phyloP scores from a whole-genome alignment of 2,329 filamentous ascomycete genomes.

The Exophiala spinifera region DNA sequence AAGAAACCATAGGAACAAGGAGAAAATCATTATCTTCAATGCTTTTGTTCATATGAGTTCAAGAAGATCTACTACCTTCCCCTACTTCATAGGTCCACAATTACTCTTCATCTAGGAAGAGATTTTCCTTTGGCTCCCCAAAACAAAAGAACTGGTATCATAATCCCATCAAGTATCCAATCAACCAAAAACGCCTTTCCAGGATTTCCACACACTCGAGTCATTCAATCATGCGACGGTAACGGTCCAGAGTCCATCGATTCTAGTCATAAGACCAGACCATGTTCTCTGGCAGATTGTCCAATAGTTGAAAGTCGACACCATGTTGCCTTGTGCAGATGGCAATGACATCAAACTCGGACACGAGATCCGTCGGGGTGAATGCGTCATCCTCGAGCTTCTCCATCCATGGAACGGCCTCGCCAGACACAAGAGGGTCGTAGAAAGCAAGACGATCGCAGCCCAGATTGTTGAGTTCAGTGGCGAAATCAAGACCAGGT shows the following conservation, averaged over 20 bases:
- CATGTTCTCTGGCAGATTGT: slow-evolving; percentile 5
- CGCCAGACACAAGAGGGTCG: slow-evolving; percentile 13
- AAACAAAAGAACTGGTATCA: too few relatives aligned
- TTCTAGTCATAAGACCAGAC: slow-evolving; percentile 13
- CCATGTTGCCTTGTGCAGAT: slow-evolving; percentile 31
- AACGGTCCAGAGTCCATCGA: background rate
- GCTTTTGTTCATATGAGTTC: too few relatives aligned
- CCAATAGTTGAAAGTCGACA: slow-evolving; percentile 9
- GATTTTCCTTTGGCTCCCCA: too few relatives aligned
- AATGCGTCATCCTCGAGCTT: slow-evolving; percentile 16
- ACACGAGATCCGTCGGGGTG: slow-evolving; percentile 6
- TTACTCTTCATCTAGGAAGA: too few relatives aligned
- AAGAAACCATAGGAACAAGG: too few relatives aligned
- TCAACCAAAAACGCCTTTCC: too few relatives aligned
- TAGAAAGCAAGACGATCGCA: slow-evolving; percentile 16
- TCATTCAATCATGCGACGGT: too few relatives aligned
- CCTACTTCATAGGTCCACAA: too few relatives aligned
- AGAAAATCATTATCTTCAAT: too few relatives aligned
- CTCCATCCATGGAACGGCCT: slow-evolving; percentile 17
- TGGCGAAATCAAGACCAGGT: slow-evolving; percentile 17
- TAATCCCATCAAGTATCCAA: too few relatives aligned
- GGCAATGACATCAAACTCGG: slow-evolving; percentile 49
- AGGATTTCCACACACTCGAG: too few relatives aligned
- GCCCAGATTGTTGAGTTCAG: slow-evolving; percentile 5
- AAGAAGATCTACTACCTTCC: too few relatives aligned